phyloP scores from a whole-genome alignment of 2,329 filamentous ascomycete genomes.

The Hypomyces perniciosus region DNA sequence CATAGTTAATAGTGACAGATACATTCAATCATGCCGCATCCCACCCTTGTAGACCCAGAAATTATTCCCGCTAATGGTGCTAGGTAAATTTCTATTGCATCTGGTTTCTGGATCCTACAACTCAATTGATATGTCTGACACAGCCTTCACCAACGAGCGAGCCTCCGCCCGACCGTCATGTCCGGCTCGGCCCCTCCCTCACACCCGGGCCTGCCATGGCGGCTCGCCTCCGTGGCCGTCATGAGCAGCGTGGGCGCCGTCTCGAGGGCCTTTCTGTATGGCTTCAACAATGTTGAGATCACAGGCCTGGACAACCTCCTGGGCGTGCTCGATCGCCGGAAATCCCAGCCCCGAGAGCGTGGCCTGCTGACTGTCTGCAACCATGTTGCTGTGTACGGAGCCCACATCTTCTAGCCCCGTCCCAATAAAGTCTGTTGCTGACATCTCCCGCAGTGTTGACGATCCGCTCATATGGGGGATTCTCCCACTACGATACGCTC shows the following conservation, averaged over 20 bases:
- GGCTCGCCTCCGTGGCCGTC: constrained; percentile 63
- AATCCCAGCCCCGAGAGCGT: constrained; percentile 57
- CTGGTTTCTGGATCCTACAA: neutral
- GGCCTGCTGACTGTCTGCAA: constrained; percentile 70
- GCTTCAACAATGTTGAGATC: constrained; percentile 68
- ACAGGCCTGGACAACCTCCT: constrained; percentile 72
- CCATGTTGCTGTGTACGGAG: constrained; percentile 34
- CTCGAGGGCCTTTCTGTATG: constrained; percentile 68
- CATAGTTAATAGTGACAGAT: too few relatives aligned
- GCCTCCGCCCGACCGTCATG: constrained; percentile 11
- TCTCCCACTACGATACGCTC: constrained; percentile 67
- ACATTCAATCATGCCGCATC: too few relatives aligned
- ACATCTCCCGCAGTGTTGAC: constrained; percentile 60
- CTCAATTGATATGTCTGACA: neutral
- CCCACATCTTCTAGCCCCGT: neutral
- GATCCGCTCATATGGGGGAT: constrained; percentile 93
- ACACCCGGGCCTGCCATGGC: constrained; percentile 61
- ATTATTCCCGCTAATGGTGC: too few relatives aligned
- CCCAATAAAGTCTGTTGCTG: neutral
- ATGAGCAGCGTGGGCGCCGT: constrained; percentile 69
- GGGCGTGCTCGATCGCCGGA: constrained; percentile 66
- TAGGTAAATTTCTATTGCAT: too few relatives aligned
- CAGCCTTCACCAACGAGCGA: neutral
- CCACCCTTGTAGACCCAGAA: too few relatives aligned
- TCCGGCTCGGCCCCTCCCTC: constrained; percentile 20